phyloP scores from a whole-genome alignment of 805 yeast genomes.

The Zygosaccharomyces bailii region DNA sequence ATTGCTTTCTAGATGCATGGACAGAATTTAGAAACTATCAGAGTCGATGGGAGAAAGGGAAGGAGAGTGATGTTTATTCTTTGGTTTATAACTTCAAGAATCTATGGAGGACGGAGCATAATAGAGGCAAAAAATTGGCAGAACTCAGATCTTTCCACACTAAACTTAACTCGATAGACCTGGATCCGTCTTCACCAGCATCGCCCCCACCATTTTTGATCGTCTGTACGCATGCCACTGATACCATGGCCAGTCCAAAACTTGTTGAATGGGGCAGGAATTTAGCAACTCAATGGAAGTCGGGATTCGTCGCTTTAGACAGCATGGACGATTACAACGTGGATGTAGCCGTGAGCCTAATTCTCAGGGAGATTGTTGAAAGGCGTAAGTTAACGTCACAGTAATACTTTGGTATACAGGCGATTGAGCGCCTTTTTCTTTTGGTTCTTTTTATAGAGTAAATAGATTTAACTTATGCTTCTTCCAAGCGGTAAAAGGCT shows the following conservation, averaged over 20 bases:
- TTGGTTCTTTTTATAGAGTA: background rate
- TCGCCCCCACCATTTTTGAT: conserved; percentile 64
- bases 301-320: conserved; percentile 64
- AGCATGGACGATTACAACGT: conserved; percentile 47
- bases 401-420: background rate
- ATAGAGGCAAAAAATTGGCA: conserved; percentile 32
- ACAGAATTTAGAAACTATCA: conserved; percentile 56
- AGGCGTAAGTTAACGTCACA: conserved; percentile 30
- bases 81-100: conserved; percentile 54
- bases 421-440: conserved; percentile 1
- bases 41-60: conserved; percentile 56
- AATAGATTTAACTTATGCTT: background rate
- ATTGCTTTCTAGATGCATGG: conserved; percentile 71
- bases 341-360: conserved; percentile 54
- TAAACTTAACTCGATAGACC: conserved; percentile 33
- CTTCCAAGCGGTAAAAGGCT: conserved; percentile 16
- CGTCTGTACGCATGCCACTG: conserved; percentile 60
- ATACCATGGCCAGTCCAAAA: conserved; percentile 56
- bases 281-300: conserved; percentile 58
- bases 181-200: conserved; percentile 39
- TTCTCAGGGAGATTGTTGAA: conserved; percentile 60
- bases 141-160: conserved; percentile 33
- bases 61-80: conserved; percentile 65
- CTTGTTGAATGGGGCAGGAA: conserved; percentile 55
- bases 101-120: conserved; percentile 48